phyloP scores from a whole-genome alignment of 345 rosid genomes.

The Luvunga scandens region DNA sequence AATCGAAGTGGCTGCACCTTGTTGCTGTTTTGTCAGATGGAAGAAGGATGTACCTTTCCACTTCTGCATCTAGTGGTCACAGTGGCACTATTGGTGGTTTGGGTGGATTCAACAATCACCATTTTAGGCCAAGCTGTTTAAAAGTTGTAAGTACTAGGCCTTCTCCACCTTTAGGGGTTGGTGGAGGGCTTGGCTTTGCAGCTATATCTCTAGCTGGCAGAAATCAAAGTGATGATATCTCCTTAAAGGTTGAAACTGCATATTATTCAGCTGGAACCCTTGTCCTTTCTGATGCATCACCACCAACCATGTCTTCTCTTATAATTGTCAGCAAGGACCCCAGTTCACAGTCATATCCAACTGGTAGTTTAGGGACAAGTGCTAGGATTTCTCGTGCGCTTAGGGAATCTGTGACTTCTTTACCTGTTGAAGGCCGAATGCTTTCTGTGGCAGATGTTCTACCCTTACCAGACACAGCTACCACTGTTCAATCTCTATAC shows the following conservation, averaged over 20 bases:
- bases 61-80: slow-evolving; percentile 67
- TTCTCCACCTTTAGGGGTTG: slow-evolving; percentile 88
- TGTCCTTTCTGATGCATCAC: slow-evolving; percentile 91
- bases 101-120: slow-evolving; percentile 57
- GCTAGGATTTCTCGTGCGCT: slow-evolving; percentile 78
- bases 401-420: slow-evolving; percentile 75
- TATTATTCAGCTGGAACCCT: slow-evolving; percentile 83
- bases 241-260: slow-evolving; percentile 84
- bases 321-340: slow-evolving; percentile 81
- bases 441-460: slow-evolving; percentile 92
- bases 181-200: slow-evolving; percentile 87
- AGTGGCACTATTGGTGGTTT: slow-evolving; percentile 55
- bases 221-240: slow-evolving; percentile 74
- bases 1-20: slow-evolving; percentile 93
- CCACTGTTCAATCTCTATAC: slow-evolving; percentile 71
- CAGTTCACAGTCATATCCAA: slow-evolving; percentile 62
- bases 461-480: slow-evolving; percentile 81
- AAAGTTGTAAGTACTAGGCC: slow-evolving; percentile 92
- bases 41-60: slow-evolving; percentile 92
- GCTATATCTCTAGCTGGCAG: slow-evolving; percentile 75
- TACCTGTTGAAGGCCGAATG: slow-evolving; percentile 97
- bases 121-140: slow-evolving; percentile 72
- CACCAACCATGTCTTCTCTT: slow-evolving; percentile 87
- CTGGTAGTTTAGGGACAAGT: slow-evolving; percentile 60
- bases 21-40: slow-evolving; percentile 95